Base-by-base conservation (phyloP, 371 early-diverging fungal genomes). In the Chytridiales sp. region DNA sequence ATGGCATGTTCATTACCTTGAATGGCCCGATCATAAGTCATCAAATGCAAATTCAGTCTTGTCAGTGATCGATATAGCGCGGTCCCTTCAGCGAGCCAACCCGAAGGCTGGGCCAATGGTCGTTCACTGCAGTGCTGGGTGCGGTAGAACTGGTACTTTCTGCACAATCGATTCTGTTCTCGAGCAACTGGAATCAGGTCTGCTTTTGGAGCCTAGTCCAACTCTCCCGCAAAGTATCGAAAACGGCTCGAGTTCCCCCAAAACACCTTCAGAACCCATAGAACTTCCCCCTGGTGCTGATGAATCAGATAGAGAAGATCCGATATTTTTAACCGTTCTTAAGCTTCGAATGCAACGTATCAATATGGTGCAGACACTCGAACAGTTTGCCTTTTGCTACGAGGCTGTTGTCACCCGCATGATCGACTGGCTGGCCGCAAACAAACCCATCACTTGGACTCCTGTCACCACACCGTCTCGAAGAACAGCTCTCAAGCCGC, bases 81-180 rank as follows among this genome's bases (percentile, higher is more conserved):
- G 86, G 52, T 61, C 73, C 21, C 65, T 78, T 21, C 84, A 83
- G 39, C 24, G 26, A 4, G 59, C 36, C 1, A 55, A 44, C 4
- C 29, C 50, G 15, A 15, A 8, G 8, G 31, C 54, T 36, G 89
- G 90, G 2, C 91, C 91, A 0, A 85, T 88, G 83, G 69, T 95
- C 36, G 91, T 98, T 0, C 99, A 99, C 64, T 98, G 98, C 66
- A 86, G 88, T 26, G 99, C 99, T n/a, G 99, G 99, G 0, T 93
- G 95, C 55, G 99, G 98, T 6, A 81, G 99, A 48, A 93, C 98
- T 0, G 99, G 98, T 1, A 90, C 93, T 0, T 94, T 95, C 67
- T 90, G 93, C 64, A 80, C 86, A 11, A 83, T 94, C 42, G 93
- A 93, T 70, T 76, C 88, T 8, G 80, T 87, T 0, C 64, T 86